Evolutionary conservation across 73 alveolate genomes (phyloP).

Genomic region (Diophrys appendiculata): DNA sequence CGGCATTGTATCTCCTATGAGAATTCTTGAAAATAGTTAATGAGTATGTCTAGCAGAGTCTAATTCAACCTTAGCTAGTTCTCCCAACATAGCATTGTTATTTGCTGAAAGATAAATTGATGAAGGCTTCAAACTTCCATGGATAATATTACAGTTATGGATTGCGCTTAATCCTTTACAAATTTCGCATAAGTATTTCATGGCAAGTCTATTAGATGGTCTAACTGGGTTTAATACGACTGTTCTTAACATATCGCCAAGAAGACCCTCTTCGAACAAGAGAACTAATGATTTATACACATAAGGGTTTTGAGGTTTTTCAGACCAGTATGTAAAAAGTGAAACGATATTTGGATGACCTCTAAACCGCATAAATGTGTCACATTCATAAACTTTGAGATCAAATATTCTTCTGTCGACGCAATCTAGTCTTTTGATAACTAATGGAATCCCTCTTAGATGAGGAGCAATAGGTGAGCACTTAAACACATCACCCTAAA

Average conservation of each 20-base stretch:
- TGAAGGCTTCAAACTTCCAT: conserved; percentile 64
- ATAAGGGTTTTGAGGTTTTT: conserved; percentile 58
- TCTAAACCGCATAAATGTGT: conserved; percentile 63
- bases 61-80: conserved; percentile 64
- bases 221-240: conserved; percentile 54
- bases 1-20: conserved; percentile 67
- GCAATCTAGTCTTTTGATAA: conserved; percentile 61
- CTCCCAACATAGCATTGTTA: conserved; percentile 63
- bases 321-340: conserved; percentile 66
- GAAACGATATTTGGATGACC: conserved; percentile 61
- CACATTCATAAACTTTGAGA: conserved; percentile 50
- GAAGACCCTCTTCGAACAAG: conserved; percentile 60
- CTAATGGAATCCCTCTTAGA: conserved; percentile 41
- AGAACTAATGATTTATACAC: conserved; percentile 47
- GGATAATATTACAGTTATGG: conserved; percentile 58
- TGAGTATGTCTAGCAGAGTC: conserved; percentile 75
- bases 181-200: conserved; percentile 60
- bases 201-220: conserved; percentile 57
- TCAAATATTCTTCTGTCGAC: conserved; percentile 64
- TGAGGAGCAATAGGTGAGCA: conserved; percentile 60
- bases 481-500: conserved; percentile 65
- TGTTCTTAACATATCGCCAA: conserved; percentile 63
- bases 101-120: conserved; percentile 40
- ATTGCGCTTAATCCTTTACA: conserved; percentile 54
- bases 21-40: conserved; percentile 52